A percentile compares a stretch with the other conserved stretches of the same genome.
Conservation (phyloP, 495 filamentous ascomycete species). For the Hyaloscypha finlandica region DNA sequence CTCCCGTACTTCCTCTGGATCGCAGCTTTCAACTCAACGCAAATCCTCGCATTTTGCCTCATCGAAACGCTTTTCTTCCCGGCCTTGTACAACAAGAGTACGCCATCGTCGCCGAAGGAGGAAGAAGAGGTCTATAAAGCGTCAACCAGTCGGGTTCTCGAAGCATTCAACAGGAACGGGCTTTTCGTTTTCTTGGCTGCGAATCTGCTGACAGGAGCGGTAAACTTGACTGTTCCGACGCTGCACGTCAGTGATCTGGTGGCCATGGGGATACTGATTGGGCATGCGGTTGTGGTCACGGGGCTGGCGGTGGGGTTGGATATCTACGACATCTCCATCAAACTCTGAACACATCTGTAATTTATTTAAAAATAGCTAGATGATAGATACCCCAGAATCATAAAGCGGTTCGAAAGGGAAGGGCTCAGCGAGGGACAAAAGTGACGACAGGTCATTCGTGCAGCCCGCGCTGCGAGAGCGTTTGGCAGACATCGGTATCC, state of each 20-base stretch:
- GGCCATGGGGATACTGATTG: conserved; percentile 74
- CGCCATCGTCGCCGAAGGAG: conserved; percentile 40
- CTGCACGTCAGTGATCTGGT: conserved; percentile 60
- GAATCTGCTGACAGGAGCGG: conserved; percentile 83
- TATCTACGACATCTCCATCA: conserved; percentile 70
- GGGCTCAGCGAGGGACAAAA: too few species aligned
- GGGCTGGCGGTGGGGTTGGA: conserved; percentile 72
- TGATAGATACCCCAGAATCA: not conserved
- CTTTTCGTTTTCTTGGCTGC: conserved; percentile 84
- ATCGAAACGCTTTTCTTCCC: conserved; percentile 81
- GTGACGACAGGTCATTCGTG: too few species aligned
- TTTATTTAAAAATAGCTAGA: not conserved
- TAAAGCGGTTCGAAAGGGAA: too few species aligned
- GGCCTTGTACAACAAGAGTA: conserved; percentile 53
- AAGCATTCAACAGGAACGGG: conserved; percentile 87
- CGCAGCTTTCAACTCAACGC: conserved; percentile 78
- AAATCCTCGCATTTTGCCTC: conserved; percentile 74
- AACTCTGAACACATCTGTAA: conserved; percentile 49
- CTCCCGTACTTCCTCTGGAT: conserved; percentile 94
- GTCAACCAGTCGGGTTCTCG: conserved; percentile 75
- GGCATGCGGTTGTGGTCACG: conserved; percentile 68
- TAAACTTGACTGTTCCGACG: conserved; percentile 85
- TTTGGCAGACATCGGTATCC: too few species aligned
- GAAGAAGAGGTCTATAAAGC: conserved; percentile 61
- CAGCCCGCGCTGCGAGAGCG: too few species aligned